A percentile compares a stretch with the other conserved stretches of the same genome.
Conservation (phyloP, 2,329 filamentous ascomycete species). For the Colletotrichum sp. region DNA sequence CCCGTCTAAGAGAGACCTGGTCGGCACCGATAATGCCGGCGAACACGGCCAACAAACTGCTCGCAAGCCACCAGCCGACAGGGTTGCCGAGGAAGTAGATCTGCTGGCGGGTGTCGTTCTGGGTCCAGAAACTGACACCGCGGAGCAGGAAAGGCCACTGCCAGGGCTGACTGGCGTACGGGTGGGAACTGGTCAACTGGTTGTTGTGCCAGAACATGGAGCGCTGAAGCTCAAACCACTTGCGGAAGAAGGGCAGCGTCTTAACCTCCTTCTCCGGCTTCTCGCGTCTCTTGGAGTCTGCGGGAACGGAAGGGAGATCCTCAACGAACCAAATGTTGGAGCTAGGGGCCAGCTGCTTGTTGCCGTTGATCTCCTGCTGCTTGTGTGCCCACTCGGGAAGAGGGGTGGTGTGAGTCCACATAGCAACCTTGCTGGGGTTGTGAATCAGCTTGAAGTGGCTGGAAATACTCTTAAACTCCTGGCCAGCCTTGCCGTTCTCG, state of each 20-base stretch:
- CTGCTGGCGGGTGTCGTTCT: conserved; percentile 91
- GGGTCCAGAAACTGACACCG: conserved; percentile 99
- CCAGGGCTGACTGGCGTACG: conserved; percentile 92
- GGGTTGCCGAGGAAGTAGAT: conserved; percentile 99
- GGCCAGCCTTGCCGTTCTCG: conserved; percentile 79
- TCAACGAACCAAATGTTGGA: conserved; percentile 97
- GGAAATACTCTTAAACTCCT: conserved; percentile 89
- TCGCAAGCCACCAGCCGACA: conserved; percentile 95
- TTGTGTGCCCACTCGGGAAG: conserved; percentile 98
- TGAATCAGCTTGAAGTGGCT: conserved; percentile 97
- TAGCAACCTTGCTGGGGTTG: conserved; percentile 92
- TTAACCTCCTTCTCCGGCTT: conserved; percentile 83
- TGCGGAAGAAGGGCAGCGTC: conserved; percentile 83
- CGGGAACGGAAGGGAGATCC: conserved; percentile 80
- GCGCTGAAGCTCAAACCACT: conserved; percentile 95
- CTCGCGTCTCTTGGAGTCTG: conserved; percentile 73
- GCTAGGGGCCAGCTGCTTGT: conserved; percentile 89
- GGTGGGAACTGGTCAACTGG: conserved; percentile 94
- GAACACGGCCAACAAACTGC: conserved; percentile 90
- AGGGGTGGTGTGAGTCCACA: conserved; percentile 97
- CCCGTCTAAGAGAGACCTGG: conserved; percentile 90
- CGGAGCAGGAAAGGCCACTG: conserved; percentile 98
- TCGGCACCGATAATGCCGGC: conserved; percentile 91
- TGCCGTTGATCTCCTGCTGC: conserved; percentile 98
- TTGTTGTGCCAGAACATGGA: conserved; percentile 99